phyloP scores from a whole-genome alignment of 768 basidiomycete genomes.

The Tulasnella sp. region DNA sequence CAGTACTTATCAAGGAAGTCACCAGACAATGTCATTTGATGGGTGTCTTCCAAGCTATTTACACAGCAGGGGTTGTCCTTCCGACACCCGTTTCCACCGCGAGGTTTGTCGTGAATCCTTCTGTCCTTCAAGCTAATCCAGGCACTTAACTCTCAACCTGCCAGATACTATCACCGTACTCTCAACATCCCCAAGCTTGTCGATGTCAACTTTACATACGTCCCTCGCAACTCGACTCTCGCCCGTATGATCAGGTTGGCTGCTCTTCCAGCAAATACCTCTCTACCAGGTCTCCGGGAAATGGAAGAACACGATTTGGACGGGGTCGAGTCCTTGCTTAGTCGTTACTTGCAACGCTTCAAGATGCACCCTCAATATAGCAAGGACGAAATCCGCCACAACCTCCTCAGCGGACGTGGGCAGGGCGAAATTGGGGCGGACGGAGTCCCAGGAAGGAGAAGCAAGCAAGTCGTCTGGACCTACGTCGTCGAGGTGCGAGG shows the following conservation, averaged over 20 bases:
- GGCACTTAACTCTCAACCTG: not conserved
- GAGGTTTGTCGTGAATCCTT: conserved; percentile 46
- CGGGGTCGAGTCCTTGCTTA: conserved; percentile 65
- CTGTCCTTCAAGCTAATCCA: not conserved
- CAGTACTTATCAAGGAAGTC: conserved; percentile 95
- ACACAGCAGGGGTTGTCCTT: conserved; percentile 88
- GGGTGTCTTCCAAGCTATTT: conserved; percentile 94
- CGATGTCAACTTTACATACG: conserved; percentile 81
- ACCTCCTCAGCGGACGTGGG: conserved; percentile 83
- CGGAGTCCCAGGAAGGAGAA: conserved; percentile 51
- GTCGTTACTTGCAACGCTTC: conserved; percentile 79
- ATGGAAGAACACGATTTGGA: conserved; percentile 78
- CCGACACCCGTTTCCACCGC: conserved; percentile 91
- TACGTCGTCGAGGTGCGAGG: conserved; percentile 86
- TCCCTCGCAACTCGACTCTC: conserved; percentile 82
- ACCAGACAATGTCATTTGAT: conserved; percentile 86
- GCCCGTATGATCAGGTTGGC: conserved; percentile 83
- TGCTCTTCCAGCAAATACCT: conserved; percentile 52
- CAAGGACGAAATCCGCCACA: conserved; percentile 77
- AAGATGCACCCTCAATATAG: conserved; percentile 73
- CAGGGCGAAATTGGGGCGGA: conserved; percentile 48
- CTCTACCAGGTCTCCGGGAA: conserved; percentile 64
- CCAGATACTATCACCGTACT: conserved; percentile 86
- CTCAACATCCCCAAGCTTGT: conserved; percentile 90
- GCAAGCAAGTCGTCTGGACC: conserved; percentile 88